Evolutionary conservation across 768 basidiomycete species (phyloP).

Genomic region (Trametes cubensis): DNA sequence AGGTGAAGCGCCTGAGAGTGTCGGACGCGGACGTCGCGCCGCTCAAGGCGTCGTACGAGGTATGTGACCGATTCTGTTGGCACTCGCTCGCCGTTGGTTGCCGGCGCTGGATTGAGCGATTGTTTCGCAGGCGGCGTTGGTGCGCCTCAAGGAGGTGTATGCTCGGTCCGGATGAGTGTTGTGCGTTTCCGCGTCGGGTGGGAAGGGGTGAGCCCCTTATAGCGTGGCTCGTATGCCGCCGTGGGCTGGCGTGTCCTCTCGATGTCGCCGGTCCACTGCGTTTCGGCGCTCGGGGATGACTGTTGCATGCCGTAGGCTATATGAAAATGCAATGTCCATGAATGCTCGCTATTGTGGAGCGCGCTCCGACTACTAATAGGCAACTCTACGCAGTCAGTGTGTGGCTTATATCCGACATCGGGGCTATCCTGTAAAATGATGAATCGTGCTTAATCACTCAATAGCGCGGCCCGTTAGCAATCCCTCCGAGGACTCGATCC

Average conservation of each 20-base stretch:
- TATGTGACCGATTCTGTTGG: conserved; percentile 33
- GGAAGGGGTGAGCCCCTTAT: background rate
- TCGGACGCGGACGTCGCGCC: conserved; percentile 59
- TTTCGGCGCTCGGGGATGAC: too few relatives aligned
- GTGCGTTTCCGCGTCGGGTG: background rate
- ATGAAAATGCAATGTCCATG: too few relatives aligned
- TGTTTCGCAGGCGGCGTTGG: conserved; percentile 33
- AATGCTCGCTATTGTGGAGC: too few relatives aligned
- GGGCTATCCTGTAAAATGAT: too few relatives aligned
- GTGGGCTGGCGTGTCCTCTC: background rate
- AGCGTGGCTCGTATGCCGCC: background rate
- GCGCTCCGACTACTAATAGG: too few relatives aligned
- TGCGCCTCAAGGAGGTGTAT: conserved; percentile 32
- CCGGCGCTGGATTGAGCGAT: background rate
- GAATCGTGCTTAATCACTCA: too few relatives aligned
- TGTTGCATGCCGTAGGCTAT: too few relatives aligned
- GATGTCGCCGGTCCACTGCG: too few relatives aligned
- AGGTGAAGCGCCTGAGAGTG: conserved; percentile 69
- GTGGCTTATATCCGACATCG: too few relatives aligned
- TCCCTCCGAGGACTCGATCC: too few relatives aligned
- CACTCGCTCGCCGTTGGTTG: background rate
- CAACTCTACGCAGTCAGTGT: too few relatives aligned
- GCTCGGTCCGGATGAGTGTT: conserved; percentile 12
- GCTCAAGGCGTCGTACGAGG: conserved; percentile 69
- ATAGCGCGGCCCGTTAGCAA: too few relatives aligned